A percentile compares a stretch with the other conserved stretches of the same genome.
Conservation (phyloP, 2,329 filamentous ascomycete species). For the Davidsoniella neocaledoniae region DNA sequence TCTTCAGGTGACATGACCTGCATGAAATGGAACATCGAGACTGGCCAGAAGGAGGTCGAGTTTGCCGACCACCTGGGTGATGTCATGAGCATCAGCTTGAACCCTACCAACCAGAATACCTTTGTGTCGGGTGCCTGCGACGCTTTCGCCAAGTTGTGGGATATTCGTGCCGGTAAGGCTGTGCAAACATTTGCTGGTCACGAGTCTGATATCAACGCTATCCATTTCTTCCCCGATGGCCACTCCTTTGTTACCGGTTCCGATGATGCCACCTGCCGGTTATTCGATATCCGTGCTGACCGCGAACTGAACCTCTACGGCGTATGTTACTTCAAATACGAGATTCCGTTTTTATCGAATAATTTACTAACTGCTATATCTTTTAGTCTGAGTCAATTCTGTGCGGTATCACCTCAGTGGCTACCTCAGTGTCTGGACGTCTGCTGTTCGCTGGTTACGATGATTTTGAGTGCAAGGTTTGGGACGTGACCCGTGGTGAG, state of each 20-base stretch:
- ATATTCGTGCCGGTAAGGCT: conserved; percentile 94
- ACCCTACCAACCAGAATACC: conserved; percentile 96
- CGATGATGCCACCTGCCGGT: conserved; percentile 88
- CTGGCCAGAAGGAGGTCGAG: conserved; percentile 89
- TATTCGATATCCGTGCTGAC: conserved; percentile 96
- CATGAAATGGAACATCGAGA: conserved; percentile 99
- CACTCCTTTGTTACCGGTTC: conserved; percentile 97
- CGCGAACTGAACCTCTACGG: conserved; percentile 56
- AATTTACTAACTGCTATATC: not conserved
- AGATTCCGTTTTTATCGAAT: not conserved
- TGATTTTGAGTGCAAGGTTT: conserved; percentile 99
- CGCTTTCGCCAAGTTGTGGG: conserved; percentile 96
- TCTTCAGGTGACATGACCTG: conserved; percentile 99
- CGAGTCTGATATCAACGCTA: conserved; percentile 98
- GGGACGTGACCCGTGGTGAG: conserved; percentile 92
- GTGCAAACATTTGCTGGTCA: conserved; percentile 97
- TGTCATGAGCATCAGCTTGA: conserved; percentile 99
- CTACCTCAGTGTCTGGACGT: conserved; percentile 90
- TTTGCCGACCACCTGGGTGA: conserved; percentile 97
- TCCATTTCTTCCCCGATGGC: conserved; percentile 98
- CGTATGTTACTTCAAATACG: conserved; percentile 22
- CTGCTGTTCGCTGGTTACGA: conserved; percentile 95
- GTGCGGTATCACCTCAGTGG: conserved; percentile 95
- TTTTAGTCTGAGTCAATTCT: conserved; percentile 84
- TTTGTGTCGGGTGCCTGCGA: conserved; percentile 99